Evolutionary conservation across 345 rosid genomes (phyloP).

Genomic region (Sonneratia alba): DNA sequence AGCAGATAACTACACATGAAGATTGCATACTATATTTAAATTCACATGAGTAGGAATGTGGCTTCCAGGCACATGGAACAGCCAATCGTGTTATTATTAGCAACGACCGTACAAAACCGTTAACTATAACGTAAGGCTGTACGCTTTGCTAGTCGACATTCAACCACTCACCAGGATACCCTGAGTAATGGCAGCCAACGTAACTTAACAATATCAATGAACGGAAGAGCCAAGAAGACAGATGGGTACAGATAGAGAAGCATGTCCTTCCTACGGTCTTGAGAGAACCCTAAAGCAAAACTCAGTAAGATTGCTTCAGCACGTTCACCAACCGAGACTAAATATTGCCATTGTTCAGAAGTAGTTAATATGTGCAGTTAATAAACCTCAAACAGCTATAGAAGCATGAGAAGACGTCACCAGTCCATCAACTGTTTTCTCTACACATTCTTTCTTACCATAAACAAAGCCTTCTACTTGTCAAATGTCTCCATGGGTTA

Average conservation of each 20-base stretch:
- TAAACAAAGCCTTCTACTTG: background rate
- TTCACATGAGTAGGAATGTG: too few relatives aligned
- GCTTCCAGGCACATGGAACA: too few relatives aligned
- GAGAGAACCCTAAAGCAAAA: background rate
- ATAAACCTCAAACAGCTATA: background rate
- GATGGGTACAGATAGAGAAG: background rate
- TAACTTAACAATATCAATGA: too few relatives aligned
- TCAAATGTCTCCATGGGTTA: background rate
- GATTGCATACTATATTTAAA: too few relatives aligned
- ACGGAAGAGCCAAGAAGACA: background rate
- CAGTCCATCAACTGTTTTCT: background rate
- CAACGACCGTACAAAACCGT: too few relatives aligned
- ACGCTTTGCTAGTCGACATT: too few relatives aligned
- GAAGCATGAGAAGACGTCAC: background rate
- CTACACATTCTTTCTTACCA: background rate
- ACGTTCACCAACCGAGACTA: background rate
- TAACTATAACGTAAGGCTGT: too few relatives aligned
- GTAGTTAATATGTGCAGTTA: too few relatives aligned
- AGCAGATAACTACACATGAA: too few relatives aligned
- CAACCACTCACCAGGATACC: background rate
- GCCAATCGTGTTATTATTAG: too few relatives aligned
- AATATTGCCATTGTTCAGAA: background rate
- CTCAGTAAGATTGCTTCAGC: background rate
- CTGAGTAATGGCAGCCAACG: background rate
- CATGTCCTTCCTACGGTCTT: background rate